Conservation (phyloP, 257 asterid species). For the Solanum megistacrolobum region DNA sequence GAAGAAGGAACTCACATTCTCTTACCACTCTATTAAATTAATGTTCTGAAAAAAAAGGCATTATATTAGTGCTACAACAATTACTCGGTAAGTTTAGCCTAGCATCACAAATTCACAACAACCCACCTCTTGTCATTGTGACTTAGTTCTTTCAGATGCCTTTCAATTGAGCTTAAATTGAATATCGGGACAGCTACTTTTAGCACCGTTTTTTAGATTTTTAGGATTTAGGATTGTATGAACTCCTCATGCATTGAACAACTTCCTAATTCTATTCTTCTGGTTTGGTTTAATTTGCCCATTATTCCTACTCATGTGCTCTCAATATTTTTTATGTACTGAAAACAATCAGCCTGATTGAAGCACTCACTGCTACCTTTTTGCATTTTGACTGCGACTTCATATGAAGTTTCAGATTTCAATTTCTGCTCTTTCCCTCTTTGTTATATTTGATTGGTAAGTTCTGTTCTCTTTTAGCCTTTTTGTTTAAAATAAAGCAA, state of each 20-base stretch:
- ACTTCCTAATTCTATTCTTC: background rate
- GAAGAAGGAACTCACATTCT: no score
- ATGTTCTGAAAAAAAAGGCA: no score
- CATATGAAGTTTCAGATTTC: background rate
- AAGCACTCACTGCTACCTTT: background rate
- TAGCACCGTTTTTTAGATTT: background rate
- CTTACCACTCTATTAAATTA: no score
- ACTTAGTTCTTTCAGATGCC: background rate
- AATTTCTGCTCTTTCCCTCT: background rate
- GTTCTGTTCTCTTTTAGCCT: background rate
- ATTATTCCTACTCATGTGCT: background rate
- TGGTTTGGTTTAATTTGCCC: background rate
- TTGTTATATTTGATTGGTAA: background rate
- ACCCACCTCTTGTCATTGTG: no score
- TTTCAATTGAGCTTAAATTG: background rate
- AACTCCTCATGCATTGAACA: background rate
- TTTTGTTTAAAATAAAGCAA: background rate
- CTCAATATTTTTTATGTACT: background rate
- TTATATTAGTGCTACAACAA: no score
- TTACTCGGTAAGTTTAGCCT: no score
- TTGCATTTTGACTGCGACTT: background rate
- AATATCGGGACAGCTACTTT: background rate
- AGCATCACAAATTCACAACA: no score
- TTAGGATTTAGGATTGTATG: background rate
- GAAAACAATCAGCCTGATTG: background rate